A percentile compares a stretch with the other conserved stretches of the same genome.
Evolutionary conservation across 805 yeast species (phyloP).

Genomic region (Saturnispora serradocipensis): DNA sequence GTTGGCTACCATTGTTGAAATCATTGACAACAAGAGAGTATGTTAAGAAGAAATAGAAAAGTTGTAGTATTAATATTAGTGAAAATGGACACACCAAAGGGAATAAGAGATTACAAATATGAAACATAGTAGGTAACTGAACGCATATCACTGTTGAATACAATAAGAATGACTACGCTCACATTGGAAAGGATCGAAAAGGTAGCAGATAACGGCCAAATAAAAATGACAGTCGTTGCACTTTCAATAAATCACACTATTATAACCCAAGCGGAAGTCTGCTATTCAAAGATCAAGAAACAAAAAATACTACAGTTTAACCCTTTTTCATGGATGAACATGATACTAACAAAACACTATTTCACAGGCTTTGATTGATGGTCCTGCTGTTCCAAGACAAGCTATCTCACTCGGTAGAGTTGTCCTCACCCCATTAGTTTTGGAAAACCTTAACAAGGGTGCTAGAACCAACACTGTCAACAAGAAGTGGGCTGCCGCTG

Average conservation of each 20-base stretch:
- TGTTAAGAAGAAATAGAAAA: conserved; percentile 26
- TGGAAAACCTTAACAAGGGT: conserved; percentile 87
- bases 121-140: too few species aligned
- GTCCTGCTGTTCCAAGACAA: conserved; percentile 95
- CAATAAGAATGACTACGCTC: too few species aligned
- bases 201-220: too few species aligned
- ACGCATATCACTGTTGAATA: too few species aligned
- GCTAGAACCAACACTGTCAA: conserved; percentile 75
- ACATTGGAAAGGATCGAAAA: too few species aligned
- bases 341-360: conserved; percentile 2
- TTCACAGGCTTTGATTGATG: conserved; percentile 79
- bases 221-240: too few species aligned
- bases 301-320: too few species aligned
- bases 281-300: too few species aligned
- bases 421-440: conserved; percentile 86
- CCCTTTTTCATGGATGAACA: neutral
- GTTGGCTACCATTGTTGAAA: conserved; percentile 96
- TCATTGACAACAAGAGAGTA: conserved; percentile 98
- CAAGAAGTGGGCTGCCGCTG: conserved; percentile 92
- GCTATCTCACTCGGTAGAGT: conserved; percentile 79
- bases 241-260: too few species aligned
- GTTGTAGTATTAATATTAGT: neutral
- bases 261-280: too few species aligned
- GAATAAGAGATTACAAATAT: too few species aligned
- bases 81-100: neutral